Base-by-base conservation (phyloP, 768 basidiomycete genomes). In the Fistulinella prunicolor region DNA sequence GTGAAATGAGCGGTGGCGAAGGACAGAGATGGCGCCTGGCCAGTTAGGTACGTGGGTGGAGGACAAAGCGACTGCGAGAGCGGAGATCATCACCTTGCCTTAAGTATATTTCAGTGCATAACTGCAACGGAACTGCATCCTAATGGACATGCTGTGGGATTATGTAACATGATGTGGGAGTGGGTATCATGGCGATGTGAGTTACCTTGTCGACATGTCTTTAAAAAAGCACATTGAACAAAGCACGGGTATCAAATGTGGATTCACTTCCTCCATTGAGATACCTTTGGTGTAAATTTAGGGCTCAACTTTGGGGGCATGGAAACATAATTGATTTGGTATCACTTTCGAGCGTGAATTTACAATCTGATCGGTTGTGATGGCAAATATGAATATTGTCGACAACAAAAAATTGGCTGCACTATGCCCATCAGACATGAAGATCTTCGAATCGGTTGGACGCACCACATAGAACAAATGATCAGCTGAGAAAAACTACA, bases 201-300 rank as follows among this genome's bases (percentile, higher is more conserved):
- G 60, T 62, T 53, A 57, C 63, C 63, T 54, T 54, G 49, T 59
- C 51, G 41, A 59, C 57, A 47, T 30, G 19, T 16, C 23, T 26
- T 45, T 12, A 21, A 28, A 44, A 51, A 20, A 34, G 37, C 13
- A 6, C 16, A 22, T 7, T 3, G 24, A 28, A 53, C 60, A 56
- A 56, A 32, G 47, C 16, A 41, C 6, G 8, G 30, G n/a, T 3
- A 16, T 46, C 20, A 37, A 40, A 14, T 20, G 12, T 34, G 9
- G 14, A 20, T 21, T 40, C n/a, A 26, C 42, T 19, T 40, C 9
- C 35, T 30, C 35, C 19, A 34, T 13, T 1, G 16, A 44, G 24
- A 30, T 6, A 24, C 6, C 34, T 46, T 21, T 21, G 17, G n/a
- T 34, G 47, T 50, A 40, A 46, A 51, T 38, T 49, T 43, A 9